phyloP scores from a whole-genome alignment of 768 basidiomycete genomes.

The Suillus brevipes region DNA sequence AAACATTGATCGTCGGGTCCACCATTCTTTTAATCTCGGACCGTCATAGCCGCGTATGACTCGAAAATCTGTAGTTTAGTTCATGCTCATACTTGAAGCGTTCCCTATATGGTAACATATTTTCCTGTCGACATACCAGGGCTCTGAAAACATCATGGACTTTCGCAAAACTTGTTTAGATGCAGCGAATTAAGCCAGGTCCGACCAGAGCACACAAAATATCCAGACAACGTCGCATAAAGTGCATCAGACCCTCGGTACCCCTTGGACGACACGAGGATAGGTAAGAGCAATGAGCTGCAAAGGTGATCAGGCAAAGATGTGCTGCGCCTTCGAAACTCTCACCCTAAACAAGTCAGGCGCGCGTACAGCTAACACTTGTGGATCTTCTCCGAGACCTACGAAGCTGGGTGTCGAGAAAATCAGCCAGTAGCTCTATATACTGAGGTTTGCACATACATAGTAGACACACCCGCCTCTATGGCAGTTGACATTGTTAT shows the following conservation, averaged over 20 bases:
- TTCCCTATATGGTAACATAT: not conserved
- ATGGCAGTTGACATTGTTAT: conserved; percentile 71
- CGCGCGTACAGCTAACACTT: conserved; percentile 69
- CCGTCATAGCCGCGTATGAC: not conserved
- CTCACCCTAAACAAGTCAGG: conserved; percentile 68
- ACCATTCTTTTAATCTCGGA: not conserved
- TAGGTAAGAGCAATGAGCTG: conserved; percentile 69
- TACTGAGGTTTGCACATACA: conserved; percentile 43
- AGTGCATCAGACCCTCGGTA: conserved; percentile 34
- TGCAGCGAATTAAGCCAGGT: not conserved
- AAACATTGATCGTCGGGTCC: not conserved
- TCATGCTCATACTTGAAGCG: not conserved
- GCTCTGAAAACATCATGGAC: not conserved
- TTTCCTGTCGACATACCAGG: not conserved
- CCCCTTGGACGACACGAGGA: conserved; percentile 67
- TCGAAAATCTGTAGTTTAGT: not conserved
- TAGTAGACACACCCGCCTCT: conserved; percentile 86
- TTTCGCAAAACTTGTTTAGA: not conserved
- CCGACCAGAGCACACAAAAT: not conserved
- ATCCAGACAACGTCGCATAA: not conserved
- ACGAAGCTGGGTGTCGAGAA: conserved; percentile 55
- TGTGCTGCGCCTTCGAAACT: conserved; percentile 3
- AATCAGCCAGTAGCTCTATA: not conserved
- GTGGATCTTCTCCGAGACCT: conserved; percentile 81
- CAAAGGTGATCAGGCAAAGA: conserved; percentile 9